phyloP scores from a whole-genome alignment of 768 basidiomycete genomes.

The Boletellus emodensis region DNA sequence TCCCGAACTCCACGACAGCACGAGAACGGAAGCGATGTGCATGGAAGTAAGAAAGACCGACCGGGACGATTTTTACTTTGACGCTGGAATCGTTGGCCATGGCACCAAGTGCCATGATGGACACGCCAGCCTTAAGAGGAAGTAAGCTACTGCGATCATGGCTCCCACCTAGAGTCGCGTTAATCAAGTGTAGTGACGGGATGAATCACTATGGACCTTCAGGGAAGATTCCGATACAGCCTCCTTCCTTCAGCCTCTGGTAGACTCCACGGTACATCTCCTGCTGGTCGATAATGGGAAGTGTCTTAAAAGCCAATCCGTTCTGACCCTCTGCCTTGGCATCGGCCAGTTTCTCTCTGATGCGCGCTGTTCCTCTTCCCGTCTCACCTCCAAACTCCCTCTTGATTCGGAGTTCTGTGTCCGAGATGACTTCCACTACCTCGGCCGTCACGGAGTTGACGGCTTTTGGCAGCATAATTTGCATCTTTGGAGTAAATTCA shows the following conservation, averaged over 20 bases:
- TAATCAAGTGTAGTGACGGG: neutral
- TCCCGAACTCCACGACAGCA: constrained; percentile 95
- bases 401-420: constrained; percentile 80
- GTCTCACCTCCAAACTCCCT: constrained; percentile 82
- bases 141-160: constrained; percentile 96
- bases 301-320: constrained; percentile 74
- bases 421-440: constrained; percentile 83
- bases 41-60: constrained; percentile 73
- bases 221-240: constrained; percentile 95
- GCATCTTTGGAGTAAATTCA: constrained; percentile 73
- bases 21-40: constrained; percentile 89
- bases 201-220: constrained; percentile 62
- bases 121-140: constrained; percentile 95
- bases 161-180: constrained; percentile 71
- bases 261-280: constrained; percentile 95
- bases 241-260: constrained; percentile 76
- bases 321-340: constrained; percentile 46
- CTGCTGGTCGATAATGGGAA: constrained; percentile 90
- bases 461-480: constrained; percentile 82
- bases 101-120: constrained; percentile 96
- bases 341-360: constrained; percentile 67
- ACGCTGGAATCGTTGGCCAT: constrained; percentile 88
- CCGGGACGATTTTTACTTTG: constrained; percentile 88
- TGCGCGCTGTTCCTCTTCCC: constrained; percentile 63
- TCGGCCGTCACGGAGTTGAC: constrained; percentile 76